These are phyloP conservation scores for Saturnispora hagleri DNA, from an alignment of 805 yeast species.

Conservation along the genomic window DNA sequence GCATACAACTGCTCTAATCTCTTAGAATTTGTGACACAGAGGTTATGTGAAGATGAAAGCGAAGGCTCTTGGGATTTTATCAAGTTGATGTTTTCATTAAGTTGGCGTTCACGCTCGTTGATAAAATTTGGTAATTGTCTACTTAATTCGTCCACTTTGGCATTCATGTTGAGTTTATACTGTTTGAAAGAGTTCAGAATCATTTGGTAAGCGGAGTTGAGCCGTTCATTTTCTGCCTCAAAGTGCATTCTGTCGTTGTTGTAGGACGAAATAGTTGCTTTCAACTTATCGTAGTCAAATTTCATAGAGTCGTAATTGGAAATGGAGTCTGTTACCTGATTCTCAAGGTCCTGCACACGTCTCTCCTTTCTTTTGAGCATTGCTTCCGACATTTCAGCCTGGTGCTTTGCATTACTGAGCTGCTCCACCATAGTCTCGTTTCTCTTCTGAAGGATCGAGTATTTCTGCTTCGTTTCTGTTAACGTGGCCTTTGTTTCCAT, in stretches of 20 bases:
- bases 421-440: slow-evolving; percentile 53
- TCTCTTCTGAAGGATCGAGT: slow-evolving; percentile 34
- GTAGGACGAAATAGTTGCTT: slow-evolving; percentile 38
- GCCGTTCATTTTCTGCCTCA: slow-evolving; percentile 44
- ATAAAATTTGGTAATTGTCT: slow-evolving; percentile 31
- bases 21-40: slow-evolving; percentile 37
- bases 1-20: slow-evolving; percentile 42
- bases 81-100: slow-evolving; percentile 29
- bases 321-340: slow-evolving; percentile 39
- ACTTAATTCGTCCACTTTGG: slow-evolving; percentile 34
- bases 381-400: slow-evolving; percentile 65
- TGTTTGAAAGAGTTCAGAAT: slow-evolving; percentile 41
- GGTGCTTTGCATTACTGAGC: slow-evolving; percentile 63
- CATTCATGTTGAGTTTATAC: slow-evolving; percentile 39
- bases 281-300: slow-evolving; percentile 41
- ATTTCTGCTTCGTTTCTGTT: slow-evolving; percentile 44
- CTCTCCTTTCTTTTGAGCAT: slow-evolving; percentile 63
- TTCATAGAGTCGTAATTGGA: slow-evolving; percentile 40
- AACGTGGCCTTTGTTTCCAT: slow-evolving; percentile 23
- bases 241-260: slow-evolving; percentile 37
- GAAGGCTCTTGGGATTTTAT: slow-evolving; percentile 40
- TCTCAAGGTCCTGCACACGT: slow-evolving; percentile 57
- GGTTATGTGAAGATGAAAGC: slow-evolving; percentile 39
- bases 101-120: slow-evolving; percentile 26
- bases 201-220: slow-evolving; percentile 52